Conservation (phyloP, 1,284 basidiomycete species). For the Dichomitus squalens region DNA sequence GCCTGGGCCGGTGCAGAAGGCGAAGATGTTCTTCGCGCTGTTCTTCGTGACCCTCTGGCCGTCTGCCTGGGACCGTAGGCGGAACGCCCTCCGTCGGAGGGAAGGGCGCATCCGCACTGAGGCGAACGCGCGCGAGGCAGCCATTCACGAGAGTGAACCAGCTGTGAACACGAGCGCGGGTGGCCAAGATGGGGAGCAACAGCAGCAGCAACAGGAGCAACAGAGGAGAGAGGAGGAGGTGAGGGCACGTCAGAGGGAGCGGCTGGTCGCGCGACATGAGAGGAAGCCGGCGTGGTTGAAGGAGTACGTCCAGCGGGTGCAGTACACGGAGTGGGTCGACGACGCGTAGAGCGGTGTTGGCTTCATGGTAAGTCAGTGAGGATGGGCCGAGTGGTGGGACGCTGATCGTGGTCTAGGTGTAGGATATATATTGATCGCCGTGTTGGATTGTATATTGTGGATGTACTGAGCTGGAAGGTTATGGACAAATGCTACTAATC, state of each 20-base stretch:
- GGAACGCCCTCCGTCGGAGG: conserved; percentile 57
- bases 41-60: conserved; percentile 69
- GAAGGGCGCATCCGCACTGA: conserved; percentile 73
- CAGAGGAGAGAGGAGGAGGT: conserved; percentile 31
- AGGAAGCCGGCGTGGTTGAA: conserved; percentile 63
- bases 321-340: conserved; percentile 70
- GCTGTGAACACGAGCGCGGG: conserved; percentile 30
- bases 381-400: not conserved
- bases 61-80: conserved; percentile 73
- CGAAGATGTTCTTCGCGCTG: conserved; percentile 56
- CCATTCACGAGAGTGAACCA: conserved; percentile 29
- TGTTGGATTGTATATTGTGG: not conserved
- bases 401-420: conserved; percentile 4
- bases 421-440: conserved; percentile 8
- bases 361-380: not conserved
- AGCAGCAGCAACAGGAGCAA: not conserved
- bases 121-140: conserved; percentile 50
- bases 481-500: too few relatives aligned
- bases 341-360: conserved; percentile 39
- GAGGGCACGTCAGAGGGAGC: conserved; percentile 40
- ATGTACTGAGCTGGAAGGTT: too few relatives aligned
- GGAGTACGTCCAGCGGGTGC: conserved; percentile 66
- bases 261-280: conserved; percentile 49
- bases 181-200: not conserved
- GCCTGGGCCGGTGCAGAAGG: conserved; percentile 53